Evolutionary conservation across 768 basidiomycete genomes (phyloP).

Genomic region (Boletellus ananas): DNA sequence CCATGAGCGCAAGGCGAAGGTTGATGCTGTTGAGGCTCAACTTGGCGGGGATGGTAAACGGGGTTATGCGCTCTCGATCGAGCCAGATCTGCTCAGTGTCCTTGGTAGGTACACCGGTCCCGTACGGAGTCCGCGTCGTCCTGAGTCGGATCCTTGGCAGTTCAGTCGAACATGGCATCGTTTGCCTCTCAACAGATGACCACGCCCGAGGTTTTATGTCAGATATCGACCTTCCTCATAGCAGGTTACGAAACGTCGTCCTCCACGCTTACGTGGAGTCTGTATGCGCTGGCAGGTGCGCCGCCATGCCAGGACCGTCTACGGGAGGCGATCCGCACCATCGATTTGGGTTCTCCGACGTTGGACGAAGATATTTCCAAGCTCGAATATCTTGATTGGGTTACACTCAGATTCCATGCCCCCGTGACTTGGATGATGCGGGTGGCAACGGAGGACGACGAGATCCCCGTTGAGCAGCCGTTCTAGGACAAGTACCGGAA

Average conservation of each 20-base stretch:
- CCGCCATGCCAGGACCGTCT: constrained; percentile 45
- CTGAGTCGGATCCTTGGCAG: constrained; percentile 32
- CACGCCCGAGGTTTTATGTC: constrained; percentile 54
- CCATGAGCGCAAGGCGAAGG: constrained; percentile 42
- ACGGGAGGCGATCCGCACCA: constrained; percentile 40
- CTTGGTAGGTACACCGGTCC: constrained; percentile 38
- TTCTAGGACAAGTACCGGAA: constrained; percentile 33
- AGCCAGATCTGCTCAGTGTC: constrained; percentile 48
- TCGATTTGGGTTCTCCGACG: constrained; percentile 16
- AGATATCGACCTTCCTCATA: constrained; percentile 61
- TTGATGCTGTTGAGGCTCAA: constrained; percentile 26
- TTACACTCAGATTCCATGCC: constrained; percentile 50
- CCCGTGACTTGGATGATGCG: constrained; percentile 62
- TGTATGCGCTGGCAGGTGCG: constrained; percentile 51
- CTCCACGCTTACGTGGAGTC: constrained; percentile 56
- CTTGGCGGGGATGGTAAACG: constrained; percentile 14
- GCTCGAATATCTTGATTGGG: constrained; percentile 58
- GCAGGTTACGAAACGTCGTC: constrained; percentile 66
- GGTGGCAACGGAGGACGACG: constrained; percentile 43
- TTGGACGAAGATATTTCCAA: constrained; percentile 31
- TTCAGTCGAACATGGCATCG: constrained; percentile 53
- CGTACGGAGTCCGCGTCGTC: background rate
- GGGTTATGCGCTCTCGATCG: constrained; percentile 10
- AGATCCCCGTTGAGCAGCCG: constrained; percentile 46
- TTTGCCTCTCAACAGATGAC: constrained; percentile 47